Evolutionary conservation across 2,329 filamentous ascomycete species (phyloP), one percentile per base, ranked within the genome.

Genomic region (Diaporthe amygdali): DNA sequence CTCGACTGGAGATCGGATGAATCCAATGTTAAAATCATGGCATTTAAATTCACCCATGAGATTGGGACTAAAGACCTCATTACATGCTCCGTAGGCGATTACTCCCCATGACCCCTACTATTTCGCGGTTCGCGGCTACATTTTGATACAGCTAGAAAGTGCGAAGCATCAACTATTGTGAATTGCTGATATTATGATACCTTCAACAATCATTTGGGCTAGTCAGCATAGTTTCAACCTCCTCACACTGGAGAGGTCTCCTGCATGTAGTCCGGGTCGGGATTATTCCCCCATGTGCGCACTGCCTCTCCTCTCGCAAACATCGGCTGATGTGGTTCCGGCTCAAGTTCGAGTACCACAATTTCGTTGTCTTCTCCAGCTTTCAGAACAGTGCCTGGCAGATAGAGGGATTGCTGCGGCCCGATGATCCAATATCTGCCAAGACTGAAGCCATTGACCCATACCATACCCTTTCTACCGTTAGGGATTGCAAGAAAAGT

Each of bases 341-440:
- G 71, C 30, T 73, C 71, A 27, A 73, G 30, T 20, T 73, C 71
- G 27, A 73, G 69, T 12, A 73, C 52, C 22, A 73, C 69, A 54
- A 73, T 69, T 6, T 73, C 71, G 22, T 73, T 73, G n/a, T 30
- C 15, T 32, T 71, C 49, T 4, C 71, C 71, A 54, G 64, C 52
- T 34, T 54, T 71, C 5, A 71, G 52, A 8, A 68, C 14, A 9
- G 63, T 61, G 20, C 69, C 69, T 25, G 69, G 69, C 27, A 71
- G 49, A 49, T 71, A 71, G 20, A 71, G 69, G 27, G 69, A 71
- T 22, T 71, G 69, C 10, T 71, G 69, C 1, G 69, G 69, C 22
- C 70, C 70, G 15, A 72, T 67, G 14, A 56, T 47, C 69, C 71
- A 73, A 27, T 71, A 73, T 51, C 71, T 66, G 22, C 71, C 71